Evolutionary conservation across 305 asterid genomes (phyloP).

Genomic region (Caryopteris hybrid): DNA sequence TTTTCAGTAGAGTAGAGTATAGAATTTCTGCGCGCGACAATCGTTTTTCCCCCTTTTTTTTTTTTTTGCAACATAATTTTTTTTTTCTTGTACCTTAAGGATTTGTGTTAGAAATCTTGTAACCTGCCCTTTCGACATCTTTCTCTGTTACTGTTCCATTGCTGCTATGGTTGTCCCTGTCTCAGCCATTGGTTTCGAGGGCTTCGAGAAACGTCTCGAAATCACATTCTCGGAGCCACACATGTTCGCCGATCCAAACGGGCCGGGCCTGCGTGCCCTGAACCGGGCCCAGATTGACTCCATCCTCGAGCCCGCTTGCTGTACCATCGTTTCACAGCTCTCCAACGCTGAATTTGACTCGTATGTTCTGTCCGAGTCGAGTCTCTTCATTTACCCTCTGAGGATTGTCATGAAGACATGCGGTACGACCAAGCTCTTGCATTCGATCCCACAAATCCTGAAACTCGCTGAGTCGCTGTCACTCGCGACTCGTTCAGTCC

Average conservation of each 20-base stretch:
- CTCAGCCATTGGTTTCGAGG: slow-evolving; percentile 43
- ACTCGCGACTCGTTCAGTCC: slow-evolving; percentile 22
- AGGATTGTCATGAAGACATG: slow-evolving; percentile 41
- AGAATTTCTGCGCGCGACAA: neutral
- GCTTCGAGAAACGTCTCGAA: slow-evolving; percentile 43
- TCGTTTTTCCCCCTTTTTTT: neutral
- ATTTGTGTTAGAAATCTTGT: neutral
- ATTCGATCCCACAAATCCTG: slow-evolving; percentile 31
- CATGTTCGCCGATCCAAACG: slow-evolving; percentile 11
- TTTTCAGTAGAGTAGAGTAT: slow-evolving; percentile 2
- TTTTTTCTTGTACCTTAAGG: neutral
- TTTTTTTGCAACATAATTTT: neutral
- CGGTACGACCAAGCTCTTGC: slow-evolving; percentile 39
- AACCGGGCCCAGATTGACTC: slow-evolving; percentile 28
- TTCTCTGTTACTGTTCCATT: neutral
- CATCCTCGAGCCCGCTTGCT: slow-evolving; percentile 35
- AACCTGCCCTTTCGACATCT: neutral
- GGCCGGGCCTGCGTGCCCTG: slow-evolving; percentile 34
- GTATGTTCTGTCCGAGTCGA: slow-evolving; percentile 47
- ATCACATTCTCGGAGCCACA: slow-evolving; percentile 26
- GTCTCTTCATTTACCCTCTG: slow-evolving; percentile 38
- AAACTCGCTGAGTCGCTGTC: slow-evolving; percentile 25
- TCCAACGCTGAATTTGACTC: slow-evolving; percentile 36
- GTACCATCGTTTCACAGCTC: slow-evolving; percentile 42
- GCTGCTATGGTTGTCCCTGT: slow-evolving; percentile 21